Conservation (phyloP, 805 yeast species). For the Lachancea cidri region DNA sequence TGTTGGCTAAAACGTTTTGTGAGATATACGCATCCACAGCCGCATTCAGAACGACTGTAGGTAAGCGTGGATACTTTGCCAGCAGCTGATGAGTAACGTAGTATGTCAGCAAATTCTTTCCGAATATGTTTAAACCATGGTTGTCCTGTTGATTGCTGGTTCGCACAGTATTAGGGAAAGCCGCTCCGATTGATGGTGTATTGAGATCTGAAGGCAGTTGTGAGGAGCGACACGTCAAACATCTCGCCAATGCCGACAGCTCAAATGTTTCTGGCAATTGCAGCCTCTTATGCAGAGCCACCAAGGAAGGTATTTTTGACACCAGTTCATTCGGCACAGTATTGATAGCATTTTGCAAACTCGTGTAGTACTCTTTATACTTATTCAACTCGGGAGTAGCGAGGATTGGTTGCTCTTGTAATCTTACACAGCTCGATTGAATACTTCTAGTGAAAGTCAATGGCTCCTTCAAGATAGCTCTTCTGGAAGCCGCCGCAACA, state of each 20-base stretch:
- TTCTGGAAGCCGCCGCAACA: constrained; percentile 2
- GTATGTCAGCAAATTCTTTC: constrained; percentile 69
- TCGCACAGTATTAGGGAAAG: constrained; percentile 28
- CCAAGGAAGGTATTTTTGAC: constrained; percentile 59
- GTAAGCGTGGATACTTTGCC: constrained; percentile 82
- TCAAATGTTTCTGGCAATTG: constrained; percentile 53
- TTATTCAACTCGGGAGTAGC: constrained; percentile 15
- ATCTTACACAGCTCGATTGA: not conserved
- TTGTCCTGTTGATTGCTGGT: constrained; percentile 58
- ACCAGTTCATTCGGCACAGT: constrained; percentile 46
- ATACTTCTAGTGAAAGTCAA: constrained; percentile 2
- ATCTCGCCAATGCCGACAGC: constrained; percentile 69
- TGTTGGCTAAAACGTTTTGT: constrained; percentile 52
- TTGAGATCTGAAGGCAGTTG: constrained; percentile 20
- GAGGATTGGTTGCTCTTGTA: constrained; percentile 2
- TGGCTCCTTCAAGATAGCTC: constrained; percentile 1
- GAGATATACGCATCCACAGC: constrained; percentile 76
- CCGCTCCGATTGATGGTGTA: constrained; percentile 13
- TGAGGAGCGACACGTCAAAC: constrained; percentile 57
- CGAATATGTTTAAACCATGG: constrained; percentile 74
- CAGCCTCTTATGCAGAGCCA: constrained; percentile 74
- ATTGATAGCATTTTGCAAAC: constrained; percentile 16
- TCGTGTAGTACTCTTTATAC: constrained; percentile 23
- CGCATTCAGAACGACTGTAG: constrained; percentile 67
- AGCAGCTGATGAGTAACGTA: constrained; percentile 71